A percentile compares a stretch with the other conserved stretches of the same genome.
phyloP scores from a whole-genome alignment of 768 basidiomycete genomes.

The Pulveroboletus sp. region DNA sequence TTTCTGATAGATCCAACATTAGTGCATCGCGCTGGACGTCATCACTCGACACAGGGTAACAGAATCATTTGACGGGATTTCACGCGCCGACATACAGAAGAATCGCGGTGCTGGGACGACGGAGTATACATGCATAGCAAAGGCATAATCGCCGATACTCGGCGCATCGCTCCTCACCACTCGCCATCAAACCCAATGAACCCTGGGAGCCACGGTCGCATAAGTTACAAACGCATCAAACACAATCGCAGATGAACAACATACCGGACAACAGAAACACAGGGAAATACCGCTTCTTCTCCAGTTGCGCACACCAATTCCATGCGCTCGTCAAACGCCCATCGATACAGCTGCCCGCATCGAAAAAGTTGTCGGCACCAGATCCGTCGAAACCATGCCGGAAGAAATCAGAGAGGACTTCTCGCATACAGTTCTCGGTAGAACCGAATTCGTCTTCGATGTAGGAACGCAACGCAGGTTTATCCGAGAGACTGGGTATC shows the following conservation, averaged over 20 bases:
- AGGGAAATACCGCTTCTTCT: slow-evolving; percentile 83
- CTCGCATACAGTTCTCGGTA: slow-evolving; percentile 57
- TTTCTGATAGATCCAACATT: not conserved
- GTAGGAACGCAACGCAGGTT: slow-evolving; percentile 68
- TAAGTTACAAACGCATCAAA: not conserved
- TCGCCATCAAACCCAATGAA: slow-evolving; percentile 85
- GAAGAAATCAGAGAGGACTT: slow-evolving; percentile 82
- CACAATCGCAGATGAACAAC: not conserved
- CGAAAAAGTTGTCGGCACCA: slow-evolving; percentile 88
- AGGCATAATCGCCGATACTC: not conserved
- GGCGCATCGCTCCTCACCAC: slow-evolving; percentile 45
- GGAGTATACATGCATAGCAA: not conserved
- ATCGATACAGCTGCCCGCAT: slow-evolving; percentile 81
- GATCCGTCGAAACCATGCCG: slow-evolving; percentile 85
- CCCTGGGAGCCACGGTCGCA: slow-evolving; percentile 36
- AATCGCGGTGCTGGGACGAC: not conserved
- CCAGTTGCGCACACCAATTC: slow-evolving; percentile 85
- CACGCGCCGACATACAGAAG: not conserved
- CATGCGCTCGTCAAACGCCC: slow-evolving; percentile 84
- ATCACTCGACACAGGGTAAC: not conserved
- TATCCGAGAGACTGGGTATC: slow-evolving; percentile 59
- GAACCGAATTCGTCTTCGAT: slow-evolving; percentile 83
- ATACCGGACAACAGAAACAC: slow-evolving; percentile 72
- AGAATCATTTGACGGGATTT: not conserved
- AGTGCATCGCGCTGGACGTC: not conserved